Conservation (phyloP, 768 basidiomycete species). For the Cantharellus anzutake region DNA sequence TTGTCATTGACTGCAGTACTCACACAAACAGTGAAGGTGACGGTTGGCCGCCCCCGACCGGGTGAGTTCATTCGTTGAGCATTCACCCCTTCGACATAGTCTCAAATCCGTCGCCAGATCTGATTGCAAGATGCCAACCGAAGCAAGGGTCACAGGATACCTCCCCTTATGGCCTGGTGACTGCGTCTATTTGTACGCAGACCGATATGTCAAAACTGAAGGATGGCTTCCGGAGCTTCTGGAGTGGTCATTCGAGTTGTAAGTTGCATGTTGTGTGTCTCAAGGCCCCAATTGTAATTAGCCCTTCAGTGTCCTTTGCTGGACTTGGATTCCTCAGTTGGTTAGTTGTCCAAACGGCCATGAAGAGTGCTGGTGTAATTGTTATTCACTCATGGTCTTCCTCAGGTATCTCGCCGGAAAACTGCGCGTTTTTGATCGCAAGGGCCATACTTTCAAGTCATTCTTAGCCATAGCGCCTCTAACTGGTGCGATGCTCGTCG, state of each 20-base stretch:
- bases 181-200: constrained; percentile 65
- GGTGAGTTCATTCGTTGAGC: constrained; percentile 23
- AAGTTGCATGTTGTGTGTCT: constrained; percentile 15
- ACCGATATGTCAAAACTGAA: constrained; percentile 33
- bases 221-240: constrained; percentile 87
- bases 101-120: constrained; percentile 21
- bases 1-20: constrained; percentile 57
- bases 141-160: constrained; percentile 42
- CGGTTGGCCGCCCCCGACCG: constrained; percentile 75
- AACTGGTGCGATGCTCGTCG: constrained; percentile 51
- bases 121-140: constrained; percentile 57
- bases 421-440: constrained; percentile 69
- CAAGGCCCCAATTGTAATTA: neutral
- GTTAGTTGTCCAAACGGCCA: neutral
- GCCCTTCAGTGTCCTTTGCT: constrained; percentile 61
- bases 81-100: neutral
- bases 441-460: constrained; percentile 61
- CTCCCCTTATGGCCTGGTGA: constrained; percentile 45
- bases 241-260: constrained; percentile 82
- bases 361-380: neutral
- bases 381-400: neutral
- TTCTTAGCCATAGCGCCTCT: constrained; percentile 73
- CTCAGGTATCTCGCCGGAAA: constrained; percentile 67
- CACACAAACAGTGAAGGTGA: constrained; percentile 67
- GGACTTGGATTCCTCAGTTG: constrained; percentile 61